Percentiles rank a stretch among this genome's conserved stretches.
These are phyloP conservation scores for Serendipita sp. DNA, from an alignment of 768 basidiomycete genomes.

Conservation along the genomic window DNA sequence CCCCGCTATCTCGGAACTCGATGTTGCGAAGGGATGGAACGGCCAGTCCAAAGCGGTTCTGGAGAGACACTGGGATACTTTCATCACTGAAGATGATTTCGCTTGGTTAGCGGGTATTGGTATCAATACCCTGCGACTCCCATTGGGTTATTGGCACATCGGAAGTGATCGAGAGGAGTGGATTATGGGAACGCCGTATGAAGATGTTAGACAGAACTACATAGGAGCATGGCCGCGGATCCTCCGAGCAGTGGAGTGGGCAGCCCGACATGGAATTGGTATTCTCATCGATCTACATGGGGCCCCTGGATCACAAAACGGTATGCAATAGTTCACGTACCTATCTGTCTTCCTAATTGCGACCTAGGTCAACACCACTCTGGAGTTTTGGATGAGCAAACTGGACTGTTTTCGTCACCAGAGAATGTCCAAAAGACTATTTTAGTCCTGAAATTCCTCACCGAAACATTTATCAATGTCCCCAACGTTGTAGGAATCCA, in stretches of 20 bases:
- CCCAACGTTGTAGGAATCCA: no score
- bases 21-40: no score
- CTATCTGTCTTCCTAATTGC: no score
- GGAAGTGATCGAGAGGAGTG: constrained; percentile 70
- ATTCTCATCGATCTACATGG: constrained; percentile 65
- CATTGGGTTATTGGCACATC: constrained; percentile 44
- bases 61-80: constrained; percentile 47
- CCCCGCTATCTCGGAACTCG: no score
- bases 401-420: no score
- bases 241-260: constrained; percentile 46
- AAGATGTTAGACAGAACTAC: constrained; percentile 38
- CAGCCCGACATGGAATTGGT: constrained; percentile 40
- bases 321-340: no score
- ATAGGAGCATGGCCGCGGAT: constrained; percentile 59
- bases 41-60: constrained; percentile 31
- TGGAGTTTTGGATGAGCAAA: no score
- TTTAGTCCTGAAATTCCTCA: no score
- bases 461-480: no score
- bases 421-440: no score
- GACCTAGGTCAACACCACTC: no score
- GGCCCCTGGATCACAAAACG: constrained; percentile 29
- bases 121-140: constrained; percentile 52
- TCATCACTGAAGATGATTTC: constrained; percentile 35
- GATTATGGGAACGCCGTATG: no score
- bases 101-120: constrained; percentile 45